A percentile compares a stretch with the other conserved stretches of the same genome.
phyloP scores from a whole-genome alignment of 1,284 basidiomycete genomes.

The Cryptococcus amylolentus region DNA sequence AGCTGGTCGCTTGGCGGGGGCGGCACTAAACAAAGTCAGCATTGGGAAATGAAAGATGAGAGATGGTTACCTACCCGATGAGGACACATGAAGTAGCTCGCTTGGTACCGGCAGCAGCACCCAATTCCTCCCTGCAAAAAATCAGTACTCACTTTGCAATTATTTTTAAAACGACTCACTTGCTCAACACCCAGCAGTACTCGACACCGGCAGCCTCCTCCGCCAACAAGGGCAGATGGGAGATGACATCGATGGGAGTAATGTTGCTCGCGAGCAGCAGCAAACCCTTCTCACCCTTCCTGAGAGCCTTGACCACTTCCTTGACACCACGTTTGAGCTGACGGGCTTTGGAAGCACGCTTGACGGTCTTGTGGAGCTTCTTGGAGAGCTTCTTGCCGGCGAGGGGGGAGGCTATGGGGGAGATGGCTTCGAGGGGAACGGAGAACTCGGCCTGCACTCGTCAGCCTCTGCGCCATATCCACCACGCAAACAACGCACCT shows the following conservation, averaged over 20 bases:
- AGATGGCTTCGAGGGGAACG: conserved; percentile 76
- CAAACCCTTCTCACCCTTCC: conserved; percentile 92
- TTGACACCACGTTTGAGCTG: conserved; percentile 94
- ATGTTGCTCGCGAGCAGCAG: conserved; percentile 95
- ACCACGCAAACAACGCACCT: conserved; percentile 23
- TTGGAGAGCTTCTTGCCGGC: conserved; percentile 88
- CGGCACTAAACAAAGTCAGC: conserved; percentile 52
- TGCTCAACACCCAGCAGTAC: conserved; percentile 62
- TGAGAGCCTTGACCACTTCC: conserved; percentile 91
- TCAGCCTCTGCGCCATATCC: not conserved
- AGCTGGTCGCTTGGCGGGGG: conserved; percentile 35
- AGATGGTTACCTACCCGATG: conserved; percentile 54
- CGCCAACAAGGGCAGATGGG: conserved; percentile 88
- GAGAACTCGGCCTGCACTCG: conserved; percentile 50
- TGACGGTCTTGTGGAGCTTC: conserved; percentile 87
- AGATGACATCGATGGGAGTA: conserved; percentile 96
- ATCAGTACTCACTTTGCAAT: not conserved
- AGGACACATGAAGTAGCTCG: conserved; percentile 97
- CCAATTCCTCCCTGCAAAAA: conserved; percentile 77
- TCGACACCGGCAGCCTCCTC: conserved; percentile 87
- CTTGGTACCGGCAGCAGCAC: conserved; percentile 92
- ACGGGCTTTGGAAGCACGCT: conserved; percentile 85
- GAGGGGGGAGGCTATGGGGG: conserved; percentile 83
- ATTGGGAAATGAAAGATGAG: not conserved
- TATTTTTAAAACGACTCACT: conserved; percentile 32